These are phyloP conservation scores for Amylostereum areolatum DNA, from an alignment of 1,284 basidiomycete species.

Conservation along the genomic window DNA sequence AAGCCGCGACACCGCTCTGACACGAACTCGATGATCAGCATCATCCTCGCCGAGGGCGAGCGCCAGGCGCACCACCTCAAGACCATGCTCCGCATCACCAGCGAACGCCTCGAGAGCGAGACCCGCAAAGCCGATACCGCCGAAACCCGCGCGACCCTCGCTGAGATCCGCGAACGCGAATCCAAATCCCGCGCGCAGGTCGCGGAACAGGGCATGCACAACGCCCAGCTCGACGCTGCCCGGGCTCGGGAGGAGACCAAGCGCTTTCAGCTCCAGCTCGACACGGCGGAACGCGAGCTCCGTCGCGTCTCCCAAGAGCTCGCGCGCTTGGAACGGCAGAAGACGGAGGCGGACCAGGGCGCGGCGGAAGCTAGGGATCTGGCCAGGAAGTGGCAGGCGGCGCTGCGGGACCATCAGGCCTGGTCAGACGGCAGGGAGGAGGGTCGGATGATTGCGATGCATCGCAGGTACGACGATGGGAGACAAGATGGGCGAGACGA, in stretches of 20 bases:
- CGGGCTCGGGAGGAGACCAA: conserved; percentile 44
- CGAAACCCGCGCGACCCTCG: conserved; percentile 43
- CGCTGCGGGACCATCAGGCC: conserved; percentile 42
- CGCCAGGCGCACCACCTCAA: conserved; percentile 53
- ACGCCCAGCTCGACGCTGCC: conserved; percentile 38
- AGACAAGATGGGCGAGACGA: conserved; percentile 38
- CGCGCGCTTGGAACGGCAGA: conserved; percentile 35
- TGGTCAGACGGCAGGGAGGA: conserved; percentile 41
- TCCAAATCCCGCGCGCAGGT: conserved; percentile 28
- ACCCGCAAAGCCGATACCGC: conserved; percentile 46
- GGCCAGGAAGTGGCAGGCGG: conserved; percentile 39
- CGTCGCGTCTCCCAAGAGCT: conserved; percentile 37
- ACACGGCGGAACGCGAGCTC: conserved; percentile 43
- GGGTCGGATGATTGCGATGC: conserved; percentile 28
- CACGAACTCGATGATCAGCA: conserved; percentile 26
- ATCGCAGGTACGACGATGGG: conserved; percentile 35
- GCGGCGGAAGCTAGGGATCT: conserved; percentile 42
- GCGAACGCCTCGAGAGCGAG: conserved; percentile 53
- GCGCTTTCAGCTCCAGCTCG: conserved; percentile 41
- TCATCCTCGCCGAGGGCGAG: conserved; percentile 58
- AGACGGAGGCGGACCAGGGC: conserved; percentile 40
- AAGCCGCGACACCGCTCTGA: conserved; percentile 20
- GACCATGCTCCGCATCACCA: conserved; percentile 43
- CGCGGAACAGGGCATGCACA: conserved; percentile 43
- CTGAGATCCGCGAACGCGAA: conserved; percentile 45